Base-by-base conservation (phyloP, 441 rosid genomes). In the Adansonia gregorii region DNA sequence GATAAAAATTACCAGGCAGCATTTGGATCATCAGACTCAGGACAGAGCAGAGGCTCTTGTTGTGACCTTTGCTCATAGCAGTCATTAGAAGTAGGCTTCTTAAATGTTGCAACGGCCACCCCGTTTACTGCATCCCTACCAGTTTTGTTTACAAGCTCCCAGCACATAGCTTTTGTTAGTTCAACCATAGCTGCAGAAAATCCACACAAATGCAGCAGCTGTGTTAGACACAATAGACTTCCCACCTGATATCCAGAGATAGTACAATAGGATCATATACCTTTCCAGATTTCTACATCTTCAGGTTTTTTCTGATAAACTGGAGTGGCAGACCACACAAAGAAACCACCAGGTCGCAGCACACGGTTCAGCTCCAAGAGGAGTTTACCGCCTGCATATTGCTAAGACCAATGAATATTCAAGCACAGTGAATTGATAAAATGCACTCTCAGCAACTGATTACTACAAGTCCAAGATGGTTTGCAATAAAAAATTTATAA, bases 271-370 rank as follows among this genome's bases (percentile, higher is more conserved):
- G 35, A 67, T 48, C 54, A 82, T 79, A 6, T 75, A 95, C 99
- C 98, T 68, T 91, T 86, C 97, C 98, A 93, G 46, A 95, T 95
- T 80, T 73, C 92, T 80, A 88, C 93, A 83, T 95, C 99, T 73
- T 89, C 97, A 3, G 83, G 39, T 54, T 76, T 78, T 83, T 92
- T 94, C 88, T 87, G 99, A 87, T 95, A 95, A 78, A 95, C 93
- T 72, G 99, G 99, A 85, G 97, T 92, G 76, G 99, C 99, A 76
- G 99, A 95, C 99, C 98, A 95, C 81, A 95, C 86, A 87, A 95
- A 95, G 89, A 87, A 90, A 77, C 97, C 98, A 76, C 99, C 97
- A 10, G 98, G 98, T 78, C 97, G 85, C 81, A 95, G 67, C 55
- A 92, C 80, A 72, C 99, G 97, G 86, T 95, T 93, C 79, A 95